Percentiles rank a stretch among this genome's conserved stretches.
Conservation (phyloP, 2,329 filamentous ascomycete genomes). For the Beauveria caledonica region DNA sequence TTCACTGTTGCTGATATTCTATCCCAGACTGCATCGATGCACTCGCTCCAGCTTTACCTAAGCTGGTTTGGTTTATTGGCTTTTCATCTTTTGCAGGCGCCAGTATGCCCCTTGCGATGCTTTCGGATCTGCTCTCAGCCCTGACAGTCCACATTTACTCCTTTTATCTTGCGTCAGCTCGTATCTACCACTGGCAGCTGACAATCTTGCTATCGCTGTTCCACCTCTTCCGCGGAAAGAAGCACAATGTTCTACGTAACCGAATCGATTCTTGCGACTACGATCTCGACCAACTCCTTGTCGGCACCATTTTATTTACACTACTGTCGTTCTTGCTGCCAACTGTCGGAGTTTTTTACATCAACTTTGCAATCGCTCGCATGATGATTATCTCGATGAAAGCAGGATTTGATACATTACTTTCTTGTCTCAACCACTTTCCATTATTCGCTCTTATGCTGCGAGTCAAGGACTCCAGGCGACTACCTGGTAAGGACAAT, state of each 20-base stretch:
- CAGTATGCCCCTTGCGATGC: conserved; percentile 92
- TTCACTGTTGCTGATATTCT: neutral
- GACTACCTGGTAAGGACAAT: conserved; percentile 64
- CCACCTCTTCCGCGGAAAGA: conserved; percentile 95
- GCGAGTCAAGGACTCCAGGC: conserved; percentile 81
- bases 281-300: conserved; percentile 89
- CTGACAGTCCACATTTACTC: conserved; percentile 95
- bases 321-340: conserved; percentile 90
- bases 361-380: conserved; percentile 88
- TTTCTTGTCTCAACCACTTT: conserved; percentile 95
- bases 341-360: conserved; percentile 91
- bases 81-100: conserved; percentile 93
- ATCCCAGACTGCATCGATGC: conserved; percentile 61
- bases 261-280: conserved; percentile 99
- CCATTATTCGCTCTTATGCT: conserved; percentile 96
- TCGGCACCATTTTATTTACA: conserved; percentile 95
- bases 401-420: conserved; percentile 78
- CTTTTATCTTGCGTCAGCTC: conserved; percentile 92
- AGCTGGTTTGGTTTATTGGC: conserved; percentile 85
- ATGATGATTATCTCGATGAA: conserved; percentile 95
- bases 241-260: conserved; percentile 92
- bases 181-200: conserved; percentile 98
- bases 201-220: conserved; percentile 97
- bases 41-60: conserved; percentile 71
- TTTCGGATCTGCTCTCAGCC: conserved; percentile 86